phyloP scores from a whole-genome alignment of 306 rosid genomes.

The Lagenaria siceraria region DNA sequence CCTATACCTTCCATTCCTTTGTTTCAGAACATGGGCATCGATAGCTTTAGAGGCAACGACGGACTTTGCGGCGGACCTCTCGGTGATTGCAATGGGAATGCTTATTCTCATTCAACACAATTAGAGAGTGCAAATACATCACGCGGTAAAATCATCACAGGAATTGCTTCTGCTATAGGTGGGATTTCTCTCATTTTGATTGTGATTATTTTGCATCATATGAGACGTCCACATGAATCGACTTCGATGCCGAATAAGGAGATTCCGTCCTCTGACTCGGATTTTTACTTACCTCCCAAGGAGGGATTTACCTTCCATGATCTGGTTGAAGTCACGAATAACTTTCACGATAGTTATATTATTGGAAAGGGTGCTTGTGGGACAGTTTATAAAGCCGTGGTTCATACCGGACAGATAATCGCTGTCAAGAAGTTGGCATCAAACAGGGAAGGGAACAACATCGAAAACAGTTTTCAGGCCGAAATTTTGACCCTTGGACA shows the following conservation, averaged over 20 bases:
- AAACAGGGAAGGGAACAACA: constrained; percentile 70
- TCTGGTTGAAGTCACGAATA: constrained; percentile 73
- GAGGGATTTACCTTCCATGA: constrained; percentile 75
- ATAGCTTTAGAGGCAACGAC: constrained; percentile 54
- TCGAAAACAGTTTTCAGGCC: constrained; percentile 78
- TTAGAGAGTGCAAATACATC: constrained; percentile 11
- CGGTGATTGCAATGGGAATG: constrained; percentile 27
- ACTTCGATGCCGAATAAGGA: constrained; percentile 33
- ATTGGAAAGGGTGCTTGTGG: constrained; percentile 94
- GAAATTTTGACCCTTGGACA: constrained; percentile 86
- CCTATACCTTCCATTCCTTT: constrained; percentile 54
- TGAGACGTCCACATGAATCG: constrained; percentile 47
- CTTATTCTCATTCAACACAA: constrained; percentile 25
- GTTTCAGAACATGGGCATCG: constrained; percentile 52
- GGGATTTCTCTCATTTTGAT: constrained; percentile 84
- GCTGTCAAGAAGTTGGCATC: constrained; percentile 89
- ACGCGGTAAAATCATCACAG: constrained; percentile 46
- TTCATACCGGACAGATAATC: constrained; percentile 56
- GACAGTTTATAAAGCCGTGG: constrained; percentile 72
- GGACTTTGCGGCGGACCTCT: constrained; percentile 86
- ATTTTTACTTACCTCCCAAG: constrained; percentile 73
- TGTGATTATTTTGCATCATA: constrained; percentile 43
- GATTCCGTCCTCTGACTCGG: constrained; percentile 46
- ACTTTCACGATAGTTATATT: constrained; percentile 63
- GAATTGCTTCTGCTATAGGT: constrained; percentile 56